These are phyloP conservation scores for Xanthoparmelia taractica DNA, from an alignment of 495 filamentous ascomycete species.

Conservation along the genomic window DNA sequence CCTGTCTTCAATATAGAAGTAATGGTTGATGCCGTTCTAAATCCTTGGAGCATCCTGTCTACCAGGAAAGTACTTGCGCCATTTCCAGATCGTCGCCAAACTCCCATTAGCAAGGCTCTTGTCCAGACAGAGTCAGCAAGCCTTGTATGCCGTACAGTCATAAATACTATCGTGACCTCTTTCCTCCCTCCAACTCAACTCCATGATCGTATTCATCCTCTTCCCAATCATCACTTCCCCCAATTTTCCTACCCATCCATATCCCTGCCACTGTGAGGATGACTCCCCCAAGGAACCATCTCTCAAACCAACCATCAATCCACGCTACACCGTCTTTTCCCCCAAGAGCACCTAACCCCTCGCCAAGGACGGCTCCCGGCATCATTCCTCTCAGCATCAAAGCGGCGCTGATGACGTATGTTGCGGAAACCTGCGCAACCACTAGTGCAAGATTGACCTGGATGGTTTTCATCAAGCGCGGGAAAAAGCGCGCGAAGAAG, in stretches of 20 bases:
- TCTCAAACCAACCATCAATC: conserved; percentile 83
- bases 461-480: conserved; percentile 49
- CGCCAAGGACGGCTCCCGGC: conserved; percentile 60
- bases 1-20: too few species aligned
- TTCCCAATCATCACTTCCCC: conserved; percentile 39
- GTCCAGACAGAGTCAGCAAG: neutral
- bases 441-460: conserved; percentile 64
- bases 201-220: conserved; percentile 53
- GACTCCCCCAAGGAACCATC: conserved; percentile 63
- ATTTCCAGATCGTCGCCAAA: neutral
- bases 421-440: conserved; percentile 66
- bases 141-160: neutral
- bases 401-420: conserved; percentile 70
- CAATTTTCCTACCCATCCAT: conserved; percentile 56
- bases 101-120: neutral
- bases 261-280: conserved; percentile 56
- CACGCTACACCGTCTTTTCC: conserved; percentile 54
- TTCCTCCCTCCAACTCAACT: conserved; percentile 61
- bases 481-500: conserved; percentile 62
- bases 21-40: too few species aligned
- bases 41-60: neutral
- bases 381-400: conserved; percentile 66
- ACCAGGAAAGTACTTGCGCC: neutral
- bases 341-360: conserved; percentile 62
- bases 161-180: conserved; percentile 27